Evolutionary conservation across 1,139 yeast genomes (phyloP), one percentile per base, ranked within the genome.

Genomic region (Saccharomyces hybrid): DNA sequence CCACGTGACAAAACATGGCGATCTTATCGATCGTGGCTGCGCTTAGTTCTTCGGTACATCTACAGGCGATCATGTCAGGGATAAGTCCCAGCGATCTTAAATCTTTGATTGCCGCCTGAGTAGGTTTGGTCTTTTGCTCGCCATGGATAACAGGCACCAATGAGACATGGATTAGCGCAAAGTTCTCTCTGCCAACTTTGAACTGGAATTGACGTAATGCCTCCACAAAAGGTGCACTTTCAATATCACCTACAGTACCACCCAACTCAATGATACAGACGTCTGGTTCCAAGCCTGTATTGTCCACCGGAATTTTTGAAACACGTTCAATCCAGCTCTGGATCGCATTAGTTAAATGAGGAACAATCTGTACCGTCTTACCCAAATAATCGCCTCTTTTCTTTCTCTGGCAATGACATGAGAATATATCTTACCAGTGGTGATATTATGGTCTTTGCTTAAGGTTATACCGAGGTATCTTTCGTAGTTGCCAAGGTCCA

Each of bases 191-290:
- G 26, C 99, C 99, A 60, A 91, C 98, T 71, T 97, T 83, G 77
- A 93, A 93, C 77, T 93, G 99, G 75, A 93, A 93, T 75, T 93
- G 99, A 78, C 99, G 88, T 62, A 93, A 81, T 32, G 99, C 99
- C 76, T 93, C 99, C 56, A 93, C 98, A 65, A 93, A 93, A 32
- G 99, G 99, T 53, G 99, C 99, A 70, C 95, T 84, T 77, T 93
- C 99, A 69, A 93, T 93, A 71, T 93, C 99, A 70, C 99, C 99
- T 58, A 95, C 99, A 44, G 99, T 93, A 71, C 99, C 99, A 71
- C 99, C 99, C 60, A 93, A 81, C 76, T 93, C 99, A 64, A 93
- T 83, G 68, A 93, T 90, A 79, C 99, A 93, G 55, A 93, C 86
- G 67, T 93, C 98, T 38, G 93, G 93, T 67, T 84, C 88, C 70